phyloP scores from a whole-genome alignment of 1,284 basidiomycete species.

The Omphalotus olearius region DNA sequence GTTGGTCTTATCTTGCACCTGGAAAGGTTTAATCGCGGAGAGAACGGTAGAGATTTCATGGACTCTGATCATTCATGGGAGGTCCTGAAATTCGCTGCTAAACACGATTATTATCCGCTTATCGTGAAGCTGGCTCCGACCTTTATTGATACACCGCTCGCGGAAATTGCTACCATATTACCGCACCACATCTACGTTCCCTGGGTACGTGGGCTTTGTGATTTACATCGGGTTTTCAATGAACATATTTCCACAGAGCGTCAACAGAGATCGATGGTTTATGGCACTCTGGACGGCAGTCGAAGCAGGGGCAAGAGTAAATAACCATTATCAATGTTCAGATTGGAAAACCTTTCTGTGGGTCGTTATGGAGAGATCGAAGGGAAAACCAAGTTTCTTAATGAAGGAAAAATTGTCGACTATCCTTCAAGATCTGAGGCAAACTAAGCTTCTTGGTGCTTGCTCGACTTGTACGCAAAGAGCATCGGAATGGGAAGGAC shows the following conservation, averaged over 20 bases:
- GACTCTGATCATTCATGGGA: too few species aligned
- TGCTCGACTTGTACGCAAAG: neutral
- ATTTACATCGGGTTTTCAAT: too few species aligned
- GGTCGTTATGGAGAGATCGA: too few species aligned
- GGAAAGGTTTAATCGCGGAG: too few species aligned
- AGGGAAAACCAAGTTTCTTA: too few species aligned
- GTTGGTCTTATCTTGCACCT: neutral
- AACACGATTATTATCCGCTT: neutral
- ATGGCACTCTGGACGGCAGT: neutral
- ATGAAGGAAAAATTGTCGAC: too few species aligned
- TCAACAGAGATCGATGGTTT: neutral
- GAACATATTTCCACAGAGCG: too few species aligned
- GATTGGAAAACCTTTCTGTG: too few species aligned
- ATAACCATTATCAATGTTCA: neutral
- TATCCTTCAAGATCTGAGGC: too few species aligned
- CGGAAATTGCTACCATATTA: neutral
- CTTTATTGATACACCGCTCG: constrained; percentile 6
- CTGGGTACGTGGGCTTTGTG: neutral
- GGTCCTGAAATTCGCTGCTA: constrained; percentile 1
- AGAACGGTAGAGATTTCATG: too few species aligned
- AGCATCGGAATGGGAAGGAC: neutral
- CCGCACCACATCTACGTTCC: neutral
- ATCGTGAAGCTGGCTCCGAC: constrained; percentile 4
- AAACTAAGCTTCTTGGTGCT: too few species aligned
- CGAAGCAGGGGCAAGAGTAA: neutral